Percentiles rank a stretch among this genome's conserved stretches.
Evolutionary conservation across 176 grass and related monocot genomes (phyloP).

Genomic region (Oryza meridionalis): DNA sequence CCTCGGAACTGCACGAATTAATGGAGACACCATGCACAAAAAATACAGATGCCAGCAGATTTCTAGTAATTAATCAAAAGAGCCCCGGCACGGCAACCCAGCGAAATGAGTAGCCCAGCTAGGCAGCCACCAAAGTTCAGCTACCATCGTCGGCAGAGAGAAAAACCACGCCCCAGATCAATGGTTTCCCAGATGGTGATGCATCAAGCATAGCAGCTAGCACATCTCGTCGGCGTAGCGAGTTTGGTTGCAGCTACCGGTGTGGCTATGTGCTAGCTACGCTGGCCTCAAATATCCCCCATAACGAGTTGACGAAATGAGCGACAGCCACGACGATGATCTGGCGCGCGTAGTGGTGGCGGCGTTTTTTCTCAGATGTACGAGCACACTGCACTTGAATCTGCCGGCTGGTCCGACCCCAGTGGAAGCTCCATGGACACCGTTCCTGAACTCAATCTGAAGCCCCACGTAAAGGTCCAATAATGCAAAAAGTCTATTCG

Average conservation of each 20-base stretch:
- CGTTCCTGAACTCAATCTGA: not conserved
- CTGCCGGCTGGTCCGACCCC: not conserved
- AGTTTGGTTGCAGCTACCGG: not conserved
- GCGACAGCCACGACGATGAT: not conserved
- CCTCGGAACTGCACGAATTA: not conserved
- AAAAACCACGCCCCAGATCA: slow-evolving; percentile 12
- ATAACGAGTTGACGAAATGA: not conserved
- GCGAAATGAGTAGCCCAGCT: not conserved
- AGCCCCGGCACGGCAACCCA: not conserved
- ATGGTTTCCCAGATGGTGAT: slow-evolving; percentile 3
- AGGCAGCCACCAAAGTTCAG: not conserved
- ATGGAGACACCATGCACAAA: not conserved
- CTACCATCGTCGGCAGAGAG: not conserved
- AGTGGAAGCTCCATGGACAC: slow-evolving; percentile 15
- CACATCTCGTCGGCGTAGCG: not conserved
- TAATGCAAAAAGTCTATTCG: not conserved
- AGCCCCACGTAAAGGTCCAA: not conserved
- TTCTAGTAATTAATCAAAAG: not conserved
- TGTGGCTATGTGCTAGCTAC: not conserved
- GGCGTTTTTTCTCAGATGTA: not conserved
- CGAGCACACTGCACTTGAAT: not conserved
- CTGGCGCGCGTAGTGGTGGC: not conserved
- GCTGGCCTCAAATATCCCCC: not conserved
- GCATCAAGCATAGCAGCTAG: not conserved
- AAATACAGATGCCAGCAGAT: no score